Percentiles rank a stretch among this genome's conserved stretches.
Conservation (phyloP, 2,329 filamentous ascomycete genomes). For the Orbilia brochopaga region DNA sequence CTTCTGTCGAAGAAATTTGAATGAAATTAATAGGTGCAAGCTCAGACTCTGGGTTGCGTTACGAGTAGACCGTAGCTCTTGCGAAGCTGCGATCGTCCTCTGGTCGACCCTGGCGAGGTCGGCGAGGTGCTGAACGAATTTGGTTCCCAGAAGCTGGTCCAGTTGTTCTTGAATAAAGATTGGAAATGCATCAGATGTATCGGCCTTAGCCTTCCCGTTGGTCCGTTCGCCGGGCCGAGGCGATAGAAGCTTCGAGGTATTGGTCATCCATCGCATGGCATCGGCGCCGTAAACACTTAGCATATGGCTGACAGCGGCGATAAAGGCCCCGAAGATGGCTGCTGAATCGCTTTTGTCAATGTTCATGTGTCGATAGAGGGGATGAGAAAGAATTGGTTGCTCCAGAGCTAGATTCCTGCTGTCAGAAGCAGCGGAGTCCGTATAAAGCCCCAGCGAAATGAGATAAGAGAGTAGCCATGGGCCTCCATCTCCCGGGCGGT, state of each 20-base stretch:
- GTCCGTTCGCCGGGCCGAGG: not conserved
- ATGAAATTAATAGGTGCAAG: constrained; percentile 20
- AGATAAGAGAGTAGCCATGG: constrained; percentile 38
- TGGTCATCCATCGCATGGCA: not conserved
- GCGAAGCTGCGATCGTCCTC: not conserved
- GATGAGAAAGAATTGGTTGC: constrained; percentile 10
- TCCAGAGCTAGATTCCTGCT: not conserved
- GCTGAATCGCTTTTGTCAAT: not conserved
- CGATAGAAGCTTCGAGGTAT: not conserved
- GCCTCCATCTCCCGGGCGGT: constrained; percentile 1
- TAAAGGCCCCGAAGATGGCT: constrained; percentile 1
- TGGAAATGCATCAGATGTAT: not conserved
- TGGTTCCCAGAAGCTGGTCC: constrained; percentile 17
- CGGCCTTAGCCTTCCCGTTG: not conserved
- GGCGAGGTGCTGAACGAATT: constrained; percentile 18
- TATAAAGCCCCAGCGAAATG: constrained; percentile 4
- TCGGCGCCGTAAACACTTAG: constrained; percentile 13
- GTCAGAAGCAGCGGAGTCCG: not conserved
- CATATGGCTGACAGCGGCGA: constrained; percentile 13
- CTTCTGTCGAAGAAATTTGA: constrained; percentile 33
- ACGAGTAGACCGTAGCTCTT: not conserved
- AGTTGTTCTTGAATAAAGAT: constrained; percentile 30
- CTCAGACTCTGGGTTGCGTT: constrained; percentile 21
- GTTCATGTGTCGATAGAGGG: not conserved
- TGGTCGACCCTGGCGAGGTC: constrained; percentile 7